Conservation (phyloP, 2,329 filamentous ascomycete species). For the Aspergillus sp. region DNA sequence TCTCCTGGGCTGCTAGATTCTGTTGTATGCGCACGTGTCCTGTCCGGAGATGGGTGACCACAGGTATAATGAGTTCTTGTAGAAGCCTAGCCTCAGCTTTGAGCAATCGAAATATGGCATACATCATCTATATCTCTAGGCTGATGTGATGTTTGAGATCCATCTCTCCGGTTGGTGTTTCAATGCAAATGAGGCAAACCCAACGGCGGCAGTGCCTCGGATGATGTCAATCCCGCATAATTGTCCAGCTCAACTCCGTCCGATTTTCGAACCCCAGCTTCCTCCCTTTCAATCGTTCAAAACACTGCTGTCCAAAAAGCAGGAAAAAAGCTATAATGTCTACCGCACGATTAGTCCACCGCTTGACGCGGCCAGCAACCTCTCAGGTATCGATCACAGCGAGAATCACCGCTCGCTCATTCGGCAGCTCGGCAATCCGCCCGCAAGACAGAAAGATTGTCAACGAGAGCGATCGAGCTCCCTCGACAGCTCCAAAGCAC, state of each 20-base stretch:
- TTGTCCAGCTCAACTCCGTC: constrained; percentile 4
- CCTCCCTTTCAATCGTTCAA: constrained; percentile 1
- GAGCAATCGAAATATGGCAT: not conserved
- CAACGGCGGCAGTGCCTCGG: constrained; percentile 30
- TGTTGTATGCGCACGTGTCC: not conserved
- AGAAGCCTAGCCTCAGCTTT: not conserved
- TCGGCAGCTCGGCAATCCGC: constrained; percentile 37
- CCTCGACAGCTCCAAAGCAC: constrained; percentile 59
- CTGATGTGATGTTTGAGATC: constrained; percentile 19
- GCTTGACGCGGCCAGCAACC: constrained; percentile 49
- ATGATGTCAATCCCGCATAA: constrained; percentile 44
- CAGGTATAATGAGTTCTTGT: not conserved
- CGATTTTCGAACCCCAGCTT: not conserved
- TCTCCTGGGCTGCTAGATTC: not conserved
- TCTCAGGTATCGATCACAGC: constrained; percentile 30
- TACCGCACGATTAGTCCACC: constrained; percentile 49
- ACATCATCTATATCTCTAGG: not conserved
- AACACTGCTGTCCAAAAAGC: not conserved
- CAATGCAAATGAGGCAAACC: constrained; percentile 44
- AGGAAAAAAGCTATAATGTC: constrained; percentile 45
- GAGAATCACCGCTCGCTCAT: constrained; percentile 33
- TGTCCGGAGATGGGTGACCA: not conserved
- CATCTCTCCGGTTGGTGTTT: constrained; percentile 19
- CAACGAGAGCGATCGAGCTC: constrained; percentile 51
- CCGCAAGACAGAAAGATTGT: constrained; percentile 47